phyloP scores from a whole-genome alignment of 176 grass and related monocot genomes.

The Raddia guianensis region DNA sequence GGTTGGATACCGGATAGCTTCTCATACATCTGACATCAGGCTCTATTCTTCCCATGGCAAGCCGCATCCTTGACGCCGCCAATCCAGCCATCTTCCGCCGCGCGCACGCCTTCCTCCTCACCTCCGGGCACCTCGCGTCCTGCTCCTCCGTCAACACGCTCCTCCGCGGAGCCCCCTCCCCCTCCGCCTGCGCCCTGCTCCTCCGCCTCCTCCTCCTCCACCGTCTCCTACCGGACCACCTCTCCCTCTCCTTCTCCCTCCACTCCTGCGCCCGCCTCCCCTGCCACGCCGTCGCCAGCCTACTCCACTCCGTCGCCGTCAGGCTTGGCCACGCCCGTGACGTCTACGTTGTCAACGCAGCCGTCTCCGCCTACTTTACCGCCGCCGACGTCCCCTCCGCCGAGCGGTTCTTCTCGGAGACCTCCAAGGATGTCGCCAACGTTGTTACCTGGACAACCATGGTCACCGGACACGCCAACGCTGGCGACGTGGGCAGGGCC shows the following conservation, averaged over 20 bases:
- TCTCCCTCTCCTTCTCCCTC: constrained; percentile 55
- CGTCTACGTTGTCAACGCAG: constrained; percentile 44
- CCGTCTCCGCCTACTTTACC: constrained; percentile 48
- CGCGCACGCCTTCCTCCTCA: constrained; percentile 45
- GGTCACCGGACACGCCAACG: constrained; percentile 43
- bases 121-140: constrained; percentile 45
- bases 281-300: constrained; percentile 21
- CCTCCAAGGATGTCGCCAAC: constrained; percentile 32
- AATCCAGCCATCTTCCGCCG: constrained; percentile 24
- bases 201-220: constrained; percentile 38
- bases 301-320: constrained; percentile 49
- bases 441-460: constrained; percentile 64
- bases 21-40: too few species aligned
- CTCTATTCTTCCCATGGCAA: not conserved
- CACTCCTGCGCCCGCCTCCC: constrained; percentile 40
- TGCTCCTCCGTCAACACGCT: constrained; percentile 35
- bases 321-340: constrained; percentile 45
- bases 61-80: not conserved
- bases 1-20: too few species aligned
- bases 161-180: constrained; percentile 22
- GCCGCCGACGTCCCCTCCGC: constrained; percentile 49
- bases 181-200: constrained; percentile 36
- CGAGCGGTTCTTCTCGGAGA: constrained; percentile 49
- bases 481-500: constrained; percentile 24
- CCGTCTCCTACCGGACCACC: constrained; percentile 43